These are phyloP conservation scores for Adansonia gregorii DNA, from an alignment of 441 rosid genomes.

Conservation along the genomic window DNA sequence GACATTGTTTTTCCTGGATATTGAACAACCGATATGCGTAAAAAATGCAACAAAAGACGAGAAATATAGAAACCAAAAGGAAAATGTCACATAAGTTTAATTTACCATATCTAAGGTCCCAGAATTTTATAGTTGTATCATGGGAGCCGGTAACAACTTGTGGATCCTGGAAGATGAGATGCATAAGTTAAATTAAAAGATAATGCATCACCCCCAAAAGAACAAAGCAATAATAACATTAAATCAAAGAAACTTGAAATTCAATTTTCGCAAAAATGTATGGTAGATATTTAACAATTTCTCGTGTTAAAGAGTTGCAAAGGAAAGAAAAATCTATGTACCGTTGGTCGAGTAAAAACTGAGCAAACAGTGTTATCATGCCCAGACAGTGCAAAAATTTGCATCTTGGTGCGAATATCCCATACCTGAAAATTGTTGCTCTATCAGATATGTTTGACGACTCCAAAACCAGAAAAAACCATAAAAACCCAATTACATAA, in stretches of 20 bases:
- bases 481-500: background rate
- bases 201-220: background rate
- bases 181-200: constrained; percentile 11
- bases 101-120: constrained; percentile 96
- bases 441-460: constrained; percentile 23
- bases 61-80: background rate
- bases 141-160: constrained; percentile 99
- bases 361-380: constrained; percentile 97
- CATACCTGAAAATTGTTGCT: constrained; percentile 64
- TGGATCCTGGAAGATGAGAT: constrained; percentile 72
- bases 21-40: constrained; percentile 24
- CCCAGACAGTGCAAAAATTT: constrained; percentile 90
- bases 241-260: background rate
- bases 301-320: background rate
- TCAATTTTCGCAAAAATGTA: background rate
- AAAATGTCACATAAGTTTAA: background rate
- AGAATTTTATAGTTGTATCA: constrained; percentile 90
- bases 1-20: constrained; percentile 84
- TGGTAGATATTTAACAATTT: background rate
- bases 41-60: background rate
- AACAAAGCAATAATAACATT: background rate
- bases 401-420: constrained; percentile 97
- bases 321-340: constrained; percentile 36
- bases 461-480: constrained; percentile 22
- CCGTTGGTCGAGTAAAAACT: constrained; percentile 93